A percentile compares a stretch with the other conserved stretches of the same genome.
phyloP scores from a whole-genome alignment of 495 filamentous ascomycete genomes.

The Aspergillus ellipticus region DNA sequence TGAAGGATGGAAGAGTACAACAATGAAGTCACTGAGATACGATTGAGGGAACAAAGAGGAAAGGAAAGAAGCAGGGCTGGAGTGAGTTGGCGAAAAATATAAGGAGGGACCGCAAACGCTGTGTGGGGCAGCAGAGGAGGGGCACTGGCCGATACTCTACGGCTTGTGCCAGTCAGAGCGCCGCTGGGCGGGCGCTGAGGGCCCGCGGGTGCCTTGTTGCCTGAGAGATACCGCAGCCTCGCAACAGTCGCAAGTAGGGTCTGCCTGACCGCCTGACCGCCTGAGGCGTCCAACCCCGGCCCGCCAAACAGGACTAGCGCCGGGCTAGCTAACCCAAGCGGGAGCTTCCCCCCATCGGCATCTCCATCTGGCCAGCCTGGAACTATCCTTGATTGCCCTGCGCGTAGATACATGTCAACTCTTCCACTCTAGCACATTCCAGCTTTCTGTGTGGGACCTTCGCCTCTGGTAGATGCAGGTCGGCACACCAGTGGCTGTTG shows the following conservation, averaged over 20 bases:
- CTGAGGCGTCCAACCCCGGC: constrained; percentile 28
- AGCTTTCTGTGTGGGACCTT: constrained; percentile 16
- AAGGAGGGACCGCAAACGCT: constrained; percentile 16
- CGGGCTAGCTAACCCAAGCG: constrained; percentile 14
- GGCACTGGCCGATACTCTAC: constrained; percentile 6
- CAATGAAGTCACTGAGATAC: too few relatives aligned
- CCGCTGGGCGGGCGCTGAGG: constrained; percentile 3
- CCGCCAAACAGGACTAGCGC: constrained; percentile 14
- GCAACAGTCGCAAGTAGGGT: too few relatives aligned
- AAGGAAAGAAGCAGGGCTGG: constrained; percentile 24
- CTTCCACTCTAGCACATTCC: neutral
- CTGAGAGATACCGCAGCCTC: too few relatives aligned
- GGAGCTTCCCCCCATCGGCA: constrained; percentile 25
- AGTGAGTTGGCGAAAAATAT: constrained; percentile 32
- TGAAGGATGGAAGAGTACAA: constrained; percentile 44
- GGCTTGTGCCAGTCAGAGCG: neutral
- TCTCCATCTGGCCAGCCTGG: constrained; percentile 41
- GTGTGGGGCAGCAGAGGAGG: constrained; percentile 23
- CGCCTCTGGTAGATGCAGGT: constrained; percentile 37
- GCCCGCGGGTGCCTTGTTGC: constrained; percentile 12
- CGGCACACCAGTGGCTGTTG: constrained; percentile 16
- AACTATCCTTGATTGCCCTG: constrained; percentile 21
- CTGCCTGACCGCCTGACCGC: constrained; percentile 16
- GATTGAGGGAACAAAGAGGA: constrained; percentile 25
- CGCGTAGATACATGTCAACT: neutral